Evolutionary conservation across 2,329 filamentous ascomycete species (phyloP).

Genomic region (Pyricularia sp.): DNA sequence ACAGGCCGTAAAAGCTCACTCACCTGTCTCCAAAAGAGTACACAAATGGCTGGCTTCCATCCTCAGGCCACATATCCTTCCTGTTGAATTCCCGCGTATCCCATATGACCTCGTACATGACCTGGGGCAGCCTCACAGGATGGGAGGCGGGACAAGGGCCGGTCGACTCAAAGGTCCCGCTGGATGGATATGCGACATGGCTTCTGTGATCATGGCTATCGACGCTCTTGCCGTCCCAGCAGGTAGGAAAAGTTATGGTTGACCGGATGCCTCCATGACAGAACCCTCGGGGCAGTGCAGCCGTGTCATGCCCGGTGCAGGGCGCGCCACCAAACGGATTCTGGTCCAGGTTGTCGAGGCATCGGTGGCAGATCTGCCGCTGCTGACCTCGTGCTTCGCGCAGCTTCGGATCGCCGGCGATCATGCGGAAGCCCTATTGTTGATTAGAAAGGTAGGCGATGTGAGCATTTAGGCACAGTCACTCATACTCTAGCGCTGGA

Average conservation of each 20-base stretch:
- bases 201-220: constrained; percentile 31
- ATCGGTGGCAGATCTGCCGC: constrained; percentile 15
- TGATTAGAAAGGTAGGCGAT: not conserved
- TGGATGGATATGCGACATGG: constrained; percentile 31
- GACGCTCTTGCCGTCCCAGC: constrained; percentile 41
- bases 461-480: not conserved
- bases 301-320: constrained; percentile 17
- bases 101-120: constrained; percentile 34
- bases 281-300: constrained; percentile 21
- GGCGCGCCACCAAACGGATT: constrained; percentile 13
- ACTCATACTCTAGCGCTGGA: too few species aligned
- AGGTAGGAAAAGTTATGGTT: constrained; percentile 30
- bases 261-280: constrained; percentile 28
- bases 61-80: constrained; percentile 20
- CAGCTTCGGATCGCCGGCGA: constrained; percentile 17
- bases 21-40: constrained; percentile 11
- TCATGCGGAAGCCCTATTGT: constrained; percentile 24
- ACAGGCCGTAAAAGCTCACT: not conserved
- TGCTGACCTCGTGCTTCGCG: constrained; percentile 10
- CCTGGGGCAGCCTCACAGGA: constrained; percentile 28
- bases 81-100: constrained; percentile 23
- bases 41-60: constrained; percentile 13
- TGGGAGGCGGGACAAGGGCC: constrained; percentile 25
- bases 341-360: constrained; percentile 12
- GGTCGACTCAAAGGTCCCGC: constrained; percentile 15